Evolutionary conservation across 331 rosid species (phyloP).

Genomic region (Quercus tomentella): DNA sequence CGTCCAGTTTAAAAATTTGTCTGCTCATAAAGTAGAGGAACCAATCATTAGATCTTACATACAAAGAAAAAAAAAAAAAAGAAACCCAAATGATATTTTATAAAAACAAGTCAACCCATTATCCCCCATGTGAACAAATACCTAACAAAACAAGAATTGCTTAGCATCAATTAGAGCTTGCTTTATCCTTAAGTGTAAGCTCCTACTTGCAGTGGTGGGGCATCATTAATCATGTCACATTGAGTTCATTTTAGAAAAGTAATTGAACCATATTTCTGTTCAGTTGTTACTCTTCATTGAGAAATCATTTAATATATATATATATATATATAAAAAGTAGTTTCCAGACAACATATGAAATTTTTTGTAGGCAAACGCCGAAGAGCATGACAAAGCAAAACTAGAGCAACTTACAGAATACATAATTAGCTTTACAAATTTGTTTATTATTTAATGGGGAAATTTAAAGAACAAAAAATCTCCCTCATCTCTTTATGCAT

Average conservation of each 20-base stretch:
- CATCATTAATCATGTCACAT: neutral
- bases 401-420: too few species aligned
- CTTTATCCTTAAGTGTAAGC: neutral
- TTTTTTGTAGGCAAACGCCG: neutral
- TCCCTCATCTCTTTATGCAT: too few species aligned
- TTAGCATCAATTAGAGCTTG: neutral
- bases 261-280: too few species aligned
- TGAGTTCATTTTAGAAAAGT: too few species aligned
- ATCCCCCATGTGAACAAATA: neutral
- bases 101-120: neutral
- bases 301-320: too few species aligned
- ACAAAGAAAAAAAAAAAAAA: neutral
- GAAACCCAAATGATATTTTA: neutral
- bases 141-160: neutral
- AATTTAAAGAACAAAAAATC: neutral
- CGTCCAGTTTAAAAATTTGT: constrained; percentile 50
- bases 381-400: too few species aligned
- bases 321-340: neutral
- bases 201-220: neutral
- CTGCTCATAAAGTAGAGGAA: constrained; percentile 35
- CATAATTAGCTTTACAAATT: too few species aligned
- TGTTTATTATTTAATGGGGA: neutral
- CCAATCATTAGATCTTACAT: constrained; percentile 7
- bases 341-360: neutral
- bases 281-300: too few species aligned